These are phyloP conservation scores for Pyrus betulifolia DNA, from an alignment of 306 rosid species.

Conservation along the genomic window DNA sequence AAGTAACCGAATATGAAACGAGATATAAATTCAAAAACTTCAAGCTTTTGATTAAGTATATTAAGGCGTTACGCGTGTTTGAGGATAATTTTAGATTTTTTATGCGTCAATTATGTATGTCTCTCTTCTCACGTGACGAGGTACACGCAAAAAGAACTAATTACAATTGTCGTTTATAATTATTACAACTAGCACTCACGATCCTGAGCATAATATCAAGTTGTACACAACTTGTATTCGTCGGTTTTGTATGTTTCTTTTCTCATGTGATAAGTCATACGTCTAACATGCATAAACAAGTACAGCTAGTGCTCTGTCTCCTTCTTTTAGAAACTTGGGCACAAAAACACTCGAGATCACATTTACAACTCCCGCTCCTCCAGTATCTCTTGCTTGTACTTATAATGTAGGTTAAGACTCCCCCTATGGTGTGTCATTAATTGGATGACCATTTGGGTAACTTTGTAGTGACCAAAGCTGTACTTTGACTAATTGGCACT, in stretches of 20 bases:
- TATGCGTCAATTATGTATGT: neutral
- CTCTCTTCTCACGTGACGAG: neutral
- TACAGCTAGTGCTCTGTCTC: neutral
- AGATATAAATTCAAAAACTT: neutral
- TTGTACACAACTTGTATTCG: neutral
- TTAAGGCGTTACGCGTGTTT: accelerated
- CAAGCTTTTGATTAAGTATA: neutral
- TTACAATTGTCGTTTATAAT: neutral
- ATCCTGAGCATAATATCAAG: neutral
- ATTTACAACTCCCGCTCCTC: no score
- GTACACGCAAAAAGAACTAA: neutral
- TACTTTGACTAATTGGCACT: neutral
- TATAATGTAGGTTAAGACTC: no score
- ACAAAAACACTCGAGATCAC: no score
- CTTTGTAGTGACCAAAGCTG: neutral
- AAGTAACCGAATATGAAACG: neutral
- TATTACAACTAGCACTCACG: neutral
- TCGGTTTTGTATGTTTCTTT: neutral
- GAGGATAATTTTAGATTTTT: neutral
- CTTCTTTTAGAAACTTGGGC: no score
- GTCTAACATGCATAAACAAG: neutral
- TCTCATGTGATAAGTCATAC: no score
- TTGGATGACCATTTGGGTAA: neutral
- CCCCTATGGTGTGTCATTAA: no score
- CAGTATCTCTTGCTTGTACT: no score